Base-by-base conservation (phyloP, 2,329 filamentous ascomycete species). In the Penicillium sp. region DNA sequence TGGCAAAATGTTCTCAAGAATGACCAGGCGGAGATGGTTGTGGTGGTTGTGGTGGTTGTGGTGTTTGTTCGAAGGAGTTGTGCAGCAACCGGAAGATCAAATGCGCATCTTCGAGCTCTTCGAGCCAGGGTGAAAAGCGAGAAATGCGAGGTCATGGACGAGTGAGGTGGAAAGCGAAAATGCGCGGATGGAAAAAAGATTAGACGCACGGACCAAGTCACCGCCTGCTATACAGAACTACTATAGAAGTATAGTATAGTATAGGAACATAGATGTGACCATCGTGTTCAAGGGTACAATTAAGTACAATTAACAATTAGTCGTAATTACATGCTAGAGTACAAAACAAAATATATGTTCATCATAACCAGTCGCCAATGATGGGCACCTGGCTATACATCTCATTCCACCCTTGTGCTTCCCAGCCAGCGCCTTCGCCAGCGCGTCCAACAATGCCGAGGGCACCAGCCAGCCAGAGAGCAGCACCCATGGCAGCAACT, bases 401-500 rank as follows among this genome's bases (percentile, higher is more conserved):
- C 40, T 81, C 78, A 71, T 96, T 86, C 68, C 91, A 95, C 40
- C 86, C 77, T 56, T 77, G 85, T 2, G 82, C 88, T 44, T 95
- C 76, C 89, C 89, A 96, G 0, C 89, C 89, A 3, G 78, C 73
- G 1, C 81, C 82, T 50, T 74, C 67, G 0, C 89, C 89, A 1
- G 79, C 86, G 51, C 79, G 76, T 2, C 85, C 89, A 7, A 95
- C 81, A 13, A 95, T 75, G 0, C 86, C 88, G 27, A 96, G 67
- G 0, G 87, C 85, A 3, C 90, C 90, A 0, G 84, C 82, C 42
- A 90, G 80, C 90, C 90, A 96, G n/a, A 89, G 45, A 0, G 71
- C 77, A 6, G 82, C 77, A 2, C 85, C 66, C 0, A 76, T 68
- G 0, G 76, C 73, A 0, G 79, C 78, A 43, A 82, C 66, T 0